Conservation (phyloP, 306 rosid species). For the Vicia sativa region DNA sequence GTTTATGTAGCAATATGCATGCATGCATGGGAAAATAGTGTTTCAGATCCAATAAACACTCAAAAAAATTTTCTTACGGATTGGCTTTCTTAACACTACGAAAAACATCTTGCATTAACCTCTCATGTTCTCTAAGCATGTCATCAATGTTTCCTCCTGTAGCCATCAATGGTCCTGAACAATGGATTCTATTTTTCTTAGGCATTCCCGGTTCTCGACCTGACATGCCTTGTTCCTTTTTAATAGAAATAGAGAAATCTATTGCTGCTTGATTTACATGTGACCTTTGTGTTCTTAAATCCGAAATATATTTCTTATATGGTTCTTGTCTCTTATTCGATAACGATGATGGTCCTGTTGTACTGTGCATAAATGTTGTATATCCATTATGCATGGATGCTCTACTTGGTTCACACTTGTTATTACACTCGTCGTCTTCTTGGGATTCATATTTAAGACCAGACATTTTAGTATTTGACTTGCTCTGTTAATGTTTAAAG, state of each 20-base stretch:
- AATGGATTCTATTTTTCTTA: conserved; percentile 79
- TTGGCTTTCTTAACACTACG: conserved; percentile 72
- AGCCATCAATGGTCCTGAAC: conserved; percentile 87
- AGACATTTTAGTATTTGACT: conserved; percentile 46
- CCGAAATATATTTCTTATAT: conserved; percentile 36
- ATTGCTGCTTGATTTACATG: conserved; percentile 43
- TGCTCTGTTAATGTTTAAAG: conserved; percentile 49
- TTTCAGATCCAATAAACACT: neutral
- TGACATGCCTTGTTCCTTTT: conserved; percentile 43
- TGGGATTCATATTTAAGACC: conserved; percentile 42
- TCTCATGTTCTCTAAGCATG: conserved; percentile 88
- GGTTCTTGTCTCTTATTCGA: conserved; percentile 43
- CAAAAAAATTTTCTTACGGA: neutral
- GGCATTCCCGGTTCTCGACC: conserved; percentile 45
- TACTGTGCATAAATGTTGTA: conserved; percentile 45
- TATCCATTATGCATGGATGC: conserved; percentile 41
- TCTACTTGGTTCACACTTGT: conserved; percentile 42
- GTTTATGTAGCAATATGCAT: conserved; percentile 7
- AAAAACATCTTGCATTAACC: conserved; percentile 86
- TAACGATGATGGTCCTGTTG: conserved; percentile 38
- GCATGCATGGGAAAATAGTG: neutral
- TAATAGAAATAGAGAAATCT: conserved; percentile 45
- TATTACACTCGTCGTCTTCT: conserved; percentile 49
- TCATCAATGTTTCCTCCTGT: conserved; percentile 80
- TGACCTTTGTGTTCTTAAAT: conserved; percentile 54